Conservation (phyloP, 2,329 filamentous ascomycete species). For the Didymosphaeria variabile region DNA sequence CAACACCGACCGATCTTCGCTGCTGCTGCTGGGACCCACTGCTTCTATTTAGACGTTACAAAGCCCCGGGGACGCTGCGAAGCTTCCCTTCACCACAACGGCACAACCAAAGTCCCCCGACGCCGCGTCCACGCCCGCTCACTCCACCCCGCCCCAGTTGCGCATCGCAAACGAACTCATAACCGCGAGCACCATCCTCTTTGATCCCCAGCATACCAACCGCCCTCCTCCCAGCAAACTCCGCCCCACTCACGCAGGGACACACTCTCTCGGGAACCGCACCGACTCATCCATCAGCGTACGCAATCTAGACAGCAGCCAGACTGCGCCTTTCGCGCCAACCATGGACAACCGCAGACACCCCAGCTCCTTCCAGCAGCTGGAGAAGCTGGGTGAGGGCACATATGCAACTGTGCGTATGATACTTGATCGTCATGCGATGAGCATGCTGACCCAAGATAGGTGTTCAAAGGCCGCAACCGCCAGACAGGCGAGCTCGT, state of each 20-base stretch:
- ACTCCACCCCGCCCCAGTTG: constrained; percentile 46
- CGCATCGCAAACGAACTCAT: constrained; percentile 57
- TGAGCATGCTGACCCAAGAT: constrained; percentile 31
- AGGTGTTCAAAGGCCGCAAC: constrained; percentile 99
- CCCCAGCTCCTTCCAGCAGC: constrained; percentile 97
- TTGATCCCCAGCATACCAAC: constrained; percentile 58
- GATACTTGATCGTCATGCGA: constrained; percentile 3
- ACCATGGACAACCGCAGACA: constrained; percentile 91
- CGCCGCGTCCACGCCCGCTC: constrained; percentile 19
- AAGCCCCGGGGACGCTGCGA: constrained; percentile 11
- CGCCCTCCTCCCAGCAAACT: constrained; percentile 57
- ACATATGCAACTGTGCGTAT: constrained; percentile 93
- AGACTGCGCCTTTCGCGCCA: constrained; percentile 40
- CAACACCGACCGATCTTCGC: constrained; percentile 13
- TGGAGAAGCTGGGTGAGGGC: constrained; percentile 97
- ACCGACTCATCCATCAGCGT: constrained; percentile 63
- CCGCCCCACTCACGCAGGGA: constrained; percentile 59
- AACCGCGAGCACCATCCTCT: constrained; percentile 60
- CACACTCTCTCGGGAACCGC: constrained; percentile 56
- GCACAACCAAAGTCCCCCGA: constrained; percentile 24
- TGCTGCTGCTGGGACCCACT: constrained; percentile 5
- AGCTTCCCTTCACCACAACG: constrained; percentile 12
- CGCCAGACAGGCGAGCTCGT: constrained; percentile 96
- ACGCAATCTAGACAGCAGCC: constrained; percentile 56
- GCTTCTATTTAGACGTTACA: constrained; percentile 10